These are phyloP conservation scores for Meyerozyma carpophila DNA, from an alignment of 1,139 yeast species.

Conservation along the genomic window DNA sequence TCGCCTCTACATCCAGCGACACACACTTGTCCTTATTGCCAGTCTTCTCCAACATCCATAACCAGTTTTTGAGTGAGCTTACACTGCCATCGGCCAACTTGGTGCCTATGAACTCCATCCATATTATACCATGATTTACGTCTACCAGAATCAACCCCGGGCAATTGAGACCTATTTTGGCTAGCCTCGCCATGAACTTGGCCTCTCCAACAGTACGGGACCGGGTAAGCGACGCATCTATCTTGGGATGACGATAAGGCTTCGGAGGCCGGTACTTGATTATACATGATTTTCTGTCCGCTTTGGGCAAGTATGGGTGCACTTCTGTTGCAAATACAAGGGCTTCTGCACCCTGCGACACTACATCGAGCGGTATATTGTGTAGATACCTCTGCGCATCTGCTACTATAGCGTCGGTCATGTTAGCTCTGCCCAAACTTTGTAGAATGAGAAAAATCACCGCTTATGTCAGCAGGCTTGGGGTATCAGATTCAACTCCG, in stretches of 20 bases:
- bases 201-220: constrained; percentile 84
- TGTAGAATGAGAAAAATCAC: background rate
- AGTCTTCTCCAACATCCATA: constrained; percentile 55
- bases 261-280: constrained; percentile 87
- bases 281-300: constrained; percentile 36
- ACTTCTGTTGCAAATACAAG: constrained; percentile 58
- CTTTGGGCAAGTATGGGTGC: constrained; percentile 59
- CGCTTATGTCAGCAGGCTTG: background rate
- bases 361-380: constrained; percentile 43
- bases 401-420: constrained; percentile 39
- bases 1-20: constrained; percentile 30
- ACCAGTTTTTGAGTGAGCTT: constrained; percentile 63
- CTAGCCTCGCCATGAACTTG: constrained; percentile 61
- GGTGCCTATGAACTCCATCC: constrained; percentile 79
- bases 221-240: constrained; percentile 73
- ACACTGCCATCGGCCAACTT: constrained; percentile 36
- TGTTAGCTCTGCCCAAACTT: constrained; percentile 8
- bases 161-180: constrained; percentile 50
- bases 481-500: background rate
- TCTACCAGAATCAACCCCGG: constrained; percentile 74
- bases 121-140: constrained; percentile 70
- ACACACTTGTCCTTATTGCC: constrained; percentile 18
- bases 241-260: constrained; percentile 78
- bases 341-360: constrained; percentile 97
- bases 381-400: constrained; percentile 40